phyloP scores from a whole-genome alignment of 2,329 filamentous ascomycete species.

The Ophiostoma sp. region DNA sequence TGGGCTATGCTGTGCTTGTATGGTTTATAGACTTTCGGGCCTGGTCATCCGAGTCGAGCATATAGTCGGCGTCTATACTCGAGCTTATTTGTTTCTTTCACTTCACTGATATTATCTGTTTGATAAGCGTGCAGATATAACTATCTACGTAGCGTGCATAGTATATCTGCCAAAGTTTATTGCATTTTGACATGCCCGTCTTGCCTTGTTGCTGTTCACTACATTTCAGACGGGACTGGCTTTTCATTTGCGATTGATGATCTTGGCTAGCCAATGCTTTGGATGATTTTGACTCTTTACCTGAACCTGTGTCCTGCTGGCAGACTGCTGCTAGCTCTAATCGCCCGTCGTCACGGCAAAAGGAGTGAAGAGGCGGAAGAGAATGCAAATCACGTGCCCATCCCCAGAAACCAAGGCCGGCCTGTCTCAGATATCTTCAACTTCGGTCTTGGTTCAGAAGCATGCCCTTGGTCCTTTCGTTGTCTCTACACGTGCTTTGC shows the following conservation, averaged over 20 bases:
- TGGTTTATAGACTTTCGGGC: not conserved
- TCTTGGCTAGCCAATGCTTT: too few species aligned
- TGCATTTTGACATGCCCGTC: too few species aligned
- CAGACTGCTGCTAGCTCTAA: not conserved
- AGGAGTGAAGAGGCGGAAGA: not conserved
- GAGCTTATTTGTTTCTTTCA: too few species aligned
- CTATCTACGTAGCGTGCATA: too few species aligned
- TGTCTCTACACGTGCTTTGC: not conserved
- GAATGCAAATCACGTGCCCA: not conserved
- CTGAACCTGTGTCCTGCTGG: too few species aligned
- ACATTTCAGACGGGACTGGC: too few species aligned
- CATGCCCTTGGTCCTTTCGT: not conserved
- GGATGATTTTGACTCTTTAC: too few species aligned
- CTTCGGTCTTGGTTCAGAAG: slow-evolving; percentile 48
- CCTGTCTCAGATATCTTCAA: slow-evolving; percentile 6
- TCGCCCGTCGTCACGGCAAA: not conserved
- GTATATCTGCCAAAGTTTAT: too few species aligned
- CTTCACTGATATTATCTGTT: too few species aligned
- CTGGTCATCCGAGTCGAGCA: not conserved
- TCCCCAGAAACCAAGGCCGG: not conserved
- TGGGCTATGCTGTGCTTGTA: not conserved
- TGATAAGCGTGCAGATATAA: too few species aligned
- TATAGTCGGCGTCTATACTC: not conserved
- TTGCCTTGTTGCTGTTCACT: too few species aligned
- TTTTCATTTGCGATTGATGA: too few species aligned